These are phyloP conservation scores for Musa beccarii DNA, from an alignment of 176 grass and related monocot species.

Conservation along the genomic window DNA sequence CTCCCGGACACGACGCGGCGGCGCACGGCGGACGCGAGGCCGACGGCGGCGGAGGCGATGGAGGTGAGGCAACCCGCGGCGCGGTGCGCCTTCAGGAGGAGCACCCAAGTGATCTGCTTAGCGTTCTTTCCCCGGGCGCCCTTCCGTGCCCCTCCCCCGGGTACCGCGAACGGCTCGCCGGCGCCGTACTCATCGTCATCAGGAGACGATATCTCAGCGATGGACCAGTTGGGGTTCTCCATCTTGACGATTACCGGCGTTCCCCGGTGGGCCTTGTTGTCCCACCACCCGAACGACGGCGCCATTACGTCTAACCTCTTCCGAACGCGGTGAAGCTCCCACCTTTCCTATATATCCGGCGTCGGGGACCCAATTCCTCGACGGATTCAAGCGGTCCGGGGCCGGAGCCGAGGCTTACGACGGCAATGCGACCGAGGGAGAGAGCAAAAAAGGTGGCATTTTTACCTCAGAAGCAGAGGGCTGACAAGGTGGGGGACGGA, in stretches of 20 bases:
- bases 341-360: constrained; percentile 2
- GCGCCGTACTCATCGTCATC: constrained; percentile 3
- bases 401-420: background rate
- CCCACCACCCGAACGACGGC: constrained; percentile 30
- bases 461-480: background rate
- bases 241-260: constrained; percentile 47
- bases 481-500: background rate
- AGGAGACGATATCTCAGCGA: constrained; percentile 30
- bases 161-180: background rate
- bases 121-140: constrained; percentile 40
- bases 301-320: constrained; percentile 18
- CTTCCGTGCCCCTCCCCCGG: constrained; percentile 6
- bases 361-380: background rate
- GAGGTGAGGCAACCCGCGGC: constrained; percentile 37
- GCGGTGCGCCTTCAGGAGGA: constrained; percentile 38
- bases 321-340: background rate
- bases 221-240: constrained; percentile 57
- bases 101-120: constrained; percentile 48
- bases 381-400: background rate
- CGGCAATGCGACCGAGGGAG: constrained; percentile 8
- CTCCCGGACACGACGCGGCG: constrained; percentile 35
- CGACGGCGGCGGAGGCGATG: constrained; percentile 22
- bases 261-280: constrained; percentile 19
- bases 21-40: constrained; percentile 21
- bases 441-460: background rate